Evolutionary conservation across 2,329 filamentous ascomycete species (phyloP).

Genomic region (Xylaria sp.): DNA sequence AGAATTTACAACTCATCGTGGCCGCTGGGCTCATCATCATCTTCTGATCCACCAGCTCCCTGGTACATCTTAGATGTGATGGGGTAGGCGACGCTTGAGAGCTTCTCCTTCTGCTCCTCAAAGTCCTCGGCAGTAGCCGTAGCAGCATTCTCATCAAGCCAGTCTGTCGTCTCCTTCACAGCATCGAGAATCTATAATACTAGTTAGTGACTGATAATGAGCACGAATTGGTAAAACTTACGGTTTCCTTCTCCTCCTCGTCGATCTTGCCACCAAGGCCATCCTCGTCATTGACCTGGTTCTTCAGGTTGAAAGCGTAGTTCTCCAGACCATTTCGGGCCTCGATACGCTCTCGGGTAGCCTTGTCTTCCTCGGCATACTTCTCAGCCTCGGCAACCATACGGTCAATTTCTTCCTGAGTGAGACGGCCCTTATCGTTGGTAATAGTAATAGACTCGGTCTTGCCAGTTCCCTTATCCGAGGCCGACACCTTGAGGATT

Average conservation of each 20-base stretch:
- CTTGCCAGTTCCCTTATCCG: slow-evolving; percentile 98
- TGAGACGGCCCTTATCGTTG: slow-evolving; percentile 98
- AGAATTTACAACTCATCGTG: slow-evolving; percentile 79
- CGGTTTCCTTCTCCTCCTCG: slow-evolving; percentile 96
- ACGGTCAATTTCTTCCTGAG: slow-evolving; percentile 96
- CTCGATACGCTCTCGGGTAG: slow-evolving; percentile 94
- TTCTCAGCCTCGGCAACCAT: slow-evolving; percentile 99
- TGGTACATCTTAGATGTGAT: slow-evolving; percentile 98
- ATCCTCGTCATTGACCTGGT: slow-evolving; percentile 96
- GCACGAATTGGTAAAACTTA: slow-evolving; percentile 51
- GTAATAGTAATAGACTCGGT: slow-evolving; percentile 97
- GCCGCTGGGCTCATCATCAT: slow-evolving; percentile 70
- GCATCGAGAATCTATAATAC: slow-evolving; percentile 76
- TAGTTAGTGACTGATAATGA: slow-evolving; percentile 42
- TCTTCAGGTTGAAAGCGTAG: slow-evolving; percentile 99
- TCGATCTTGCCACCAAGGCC: slow-evolving; percentile 98
- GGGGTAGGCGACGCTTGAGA: slow-evolving; percentile 93
- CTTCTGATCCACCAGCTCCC: slow-evolving; percentile 66
- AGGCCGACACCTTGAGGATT: slow-evolving; percentile 94
- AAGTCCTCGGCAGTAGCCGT: slow-evolving; percentile 91
- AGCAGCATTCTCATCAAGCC: slow-evolving; percentile 93
- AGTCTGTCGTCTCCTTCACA: slow-evolving; percentile 95
- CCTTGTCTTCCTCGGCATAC: slow-evolving; percentile 99
- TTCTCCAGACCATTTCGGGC: slow-evolving; percentile 97
- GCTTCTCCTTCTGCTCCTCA: slow-evolving; percentile 99